A percentile compares a stretch with the other conserved stretches of the same genome.
Evolutionary conservation across 208 protist genomes (phyloP).

Genomic region (Acanthamoeba sp.): DNA sequence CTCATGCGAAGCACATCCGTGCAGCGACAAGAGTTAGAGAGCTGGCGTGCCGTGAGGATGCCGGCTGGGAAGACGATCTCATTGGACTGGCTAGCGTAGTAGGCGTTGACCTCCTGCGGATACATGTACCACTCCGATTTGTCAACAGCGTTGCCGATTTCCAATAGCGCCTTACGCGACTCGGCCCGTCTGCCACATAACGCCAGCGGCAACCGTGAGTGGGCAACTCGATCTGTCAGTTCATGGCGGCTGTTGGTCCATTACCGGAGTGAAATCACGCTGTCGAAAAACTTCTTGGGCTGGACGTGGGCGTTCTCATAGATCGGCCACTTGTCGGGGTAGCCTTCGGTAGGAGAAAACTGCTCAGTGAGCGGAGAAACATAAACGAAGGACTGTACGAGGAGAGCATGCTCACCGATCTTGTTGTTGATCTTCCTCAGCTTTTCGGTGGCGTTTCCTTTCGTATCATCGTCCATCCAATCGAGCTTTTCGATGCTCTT

Average conservation of each 20-base stretch:
- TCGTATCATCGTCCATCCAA: conserved; percentile 46
- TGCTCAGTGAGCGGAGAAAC: neutral
- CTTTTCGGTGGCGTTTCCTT: conserved; percentile 25
- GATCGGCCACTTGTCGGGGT: conserved; percentile 63
- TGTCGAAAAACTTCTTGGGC: conserved; percentile 58
- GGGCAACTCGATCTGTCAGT: neutral
- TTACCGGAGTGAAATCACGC: neutral
- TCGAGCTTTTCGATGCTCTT: conserved; percentile 13
- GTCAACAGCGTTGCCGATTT: conserved; percentile 16
- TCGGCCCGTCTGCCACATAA: neutral
- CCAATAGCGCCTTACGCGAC: neutral
- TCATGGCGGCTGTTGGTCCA: no score
- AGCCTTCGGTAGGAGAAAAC: neutral
- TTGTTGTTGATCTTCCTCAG: conserved; percentile 61
- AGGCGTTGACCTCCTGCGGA: conserved; percentile 73
- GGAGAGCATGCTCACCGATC: neutral
- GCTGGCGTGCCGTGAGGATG: conserved; percentile 24
- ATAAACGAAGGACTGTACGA: neutral
- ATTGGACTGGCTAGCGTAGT: conserved; percentile 43
- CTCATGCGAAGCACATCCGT: no score
- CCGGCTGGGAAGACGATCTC: conserved; percentile 73
- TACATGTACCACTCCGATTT: conserved; percentile 69
- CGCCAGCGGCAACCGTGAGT: neutral
- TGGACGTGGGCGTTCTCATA: conserved; percentile 49
- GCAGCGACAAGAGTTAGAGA: neutral